phyloP scores from a whole-genome alignment of 2,329 filamentous ascomycete genomes.

The Diplodia seriata region DNA sequence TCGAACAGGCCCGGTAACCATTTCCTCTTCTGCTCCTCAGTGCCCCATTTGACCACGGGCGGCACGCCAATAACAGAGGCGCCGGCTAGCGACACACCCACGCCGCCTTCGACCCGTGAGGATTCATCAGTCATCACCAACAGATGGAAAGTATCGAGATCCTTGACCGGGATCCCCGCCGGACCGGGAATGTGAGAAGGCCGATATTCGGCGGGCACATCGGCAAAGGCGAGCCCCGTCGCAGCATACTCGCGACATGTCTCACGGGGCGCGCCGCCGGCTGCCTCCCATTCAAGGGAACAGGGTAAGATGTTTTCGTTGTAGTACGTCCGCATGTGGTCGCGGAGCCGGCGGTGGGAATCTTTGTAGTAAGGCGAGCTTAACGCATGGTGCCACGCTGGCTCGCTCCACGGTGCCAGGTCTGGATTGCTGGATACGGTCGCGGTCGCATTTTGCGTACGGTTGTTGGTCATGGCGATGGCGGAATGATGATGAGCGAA shows the following conservation, averaged over 20 bases:
- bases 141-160: conserved; percentile 50
- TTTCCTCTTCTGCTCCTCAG: conserved; percentile 62
- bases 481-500: neutral
- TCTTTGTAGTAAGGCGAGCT: conserved; percentile 68
- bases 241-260: conserved; percentile 49
- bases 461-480: neutral
- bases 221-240: conserved; percentile 53
- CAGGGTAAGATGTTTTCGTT: conserved; percentile 64
- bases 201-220: conserved; percentile 54
- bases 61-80: conserved; percentile 69
- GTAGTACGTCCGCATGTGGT: conserved; percentile 64
- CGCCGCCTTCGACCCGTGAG: conserved; percentile 63
- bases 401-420: conserved; percentile 51
- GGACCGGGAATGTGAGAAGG: conserved; percentile 48
- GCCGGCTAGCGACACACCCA: conserved; percentile 64
- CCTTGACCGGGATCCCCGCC: conserved; percentile 46
- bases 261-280: conserved; percentile 57
- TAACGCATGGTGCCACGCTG: conserved; percentile 56
- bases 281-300: conserved; percentile 68
- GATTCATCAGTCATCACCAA: conserved; percentile 64
- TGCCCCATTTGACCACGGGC: conserved; percentile 69
- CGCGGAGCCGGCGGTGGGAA: conserved; percentile 65
- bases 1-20: conserved; percentile 67
- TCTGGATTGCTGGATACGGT: neutral
- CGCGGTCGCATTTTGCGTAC: neutral